phyloP scores from a whole-genome alignment of 1,284 basidiomycete genomes.

The Amylostereum areolatum region DNA sequence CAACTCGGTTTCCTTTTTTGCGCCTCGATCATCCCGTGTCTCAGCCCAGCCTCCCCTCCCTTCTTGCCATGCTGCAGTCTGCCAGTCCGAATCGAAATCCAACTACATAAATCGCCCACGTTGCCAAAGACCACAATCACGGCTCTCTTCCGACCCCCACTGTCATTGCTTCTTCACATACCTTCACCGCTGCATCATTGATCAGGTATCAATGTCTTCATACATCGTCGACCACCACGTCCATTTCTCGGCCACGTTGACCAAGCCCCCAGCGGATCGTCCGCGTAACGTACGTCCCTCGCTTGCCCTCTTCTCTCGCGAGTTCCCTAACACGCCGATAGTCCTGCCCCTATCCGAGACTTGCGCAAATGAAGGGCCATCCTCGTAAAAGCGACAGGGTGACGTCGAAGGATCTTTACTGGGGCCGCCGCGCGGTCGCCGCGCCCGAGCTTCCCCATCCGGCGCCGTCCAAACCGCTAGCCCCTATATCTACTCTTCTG shows the following conservation, averaged over 20 bases:
- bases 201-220: slow-evolving; percentile 5
- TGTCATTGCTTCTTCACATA: not conserved
- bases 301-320: slow-evolving; percentile 3
- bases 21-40: slow-evolving; percentile 6
- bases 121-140: not conserved
- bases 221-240: slow-evolving; percentile 12
- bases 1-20: too few relatives aligned
- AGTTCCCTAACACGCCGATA: slow-evolving; percentile 15
- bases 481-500: not conserved
- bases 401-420: slow-evolving; percentile 29
- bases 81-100: too few relatives aligned
- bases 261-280: slow-evolving; percentile 21
- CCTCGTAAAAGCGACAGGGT: slow-evolving; percentile 22
- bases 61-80: not conserved
- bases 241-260: slow-evolving; percentile 22
- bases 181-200: not conserved
- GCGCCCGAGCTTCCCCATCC: slow-evolving; percentile 12
- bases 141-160: not conserved
- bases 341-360: slow-evolving; percentile 28
- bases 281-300: slow-evolving; percentile 20
- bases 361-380: slow-evolving; percentile 34
- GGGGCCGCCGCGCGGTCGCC: slow-evolving; percentile 21
- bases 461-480: not conserved
- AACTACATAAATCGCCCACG: too few relatives aligned
- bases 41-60: slow-evolving; percentile 9